These are phyloP conservation scores for Geotrichum histeridarum DNA, from an alignment of 1,139 yeast species.

Conservation along the genomic window DNA sequence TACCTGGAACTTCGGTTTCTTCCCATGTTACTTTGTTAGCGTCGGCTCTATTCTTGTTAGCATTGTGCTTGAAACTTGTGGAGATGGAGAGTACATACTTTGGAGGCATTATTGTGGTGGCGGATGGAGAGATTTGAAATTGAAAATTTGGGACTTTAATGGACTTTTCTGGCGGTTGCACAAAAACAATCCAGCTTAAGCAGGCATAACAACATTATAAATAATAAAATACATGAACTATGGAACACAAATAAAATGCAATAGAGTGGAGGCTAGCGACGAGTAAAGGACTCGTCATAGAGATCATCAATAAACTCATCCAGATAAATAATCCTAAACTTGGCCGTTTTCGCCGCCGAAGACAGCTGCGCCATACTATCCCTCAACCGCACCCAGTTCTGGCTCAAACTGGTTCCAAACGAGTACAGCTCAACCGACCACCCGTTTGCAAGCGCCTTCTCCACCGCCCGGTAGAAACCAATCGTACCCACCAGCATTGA, in stretches of 20 bases:
- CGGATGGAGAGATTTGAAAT: neutral
- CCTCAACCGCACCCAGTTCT: conserved; percentile 21
- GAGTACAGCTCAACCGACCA: conserved; percentile 28
- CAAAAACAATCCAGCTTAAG: neutral
- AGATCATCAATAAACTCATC: conserved; percentile 22
- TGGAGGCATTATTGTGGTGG: conserved; percentile 20
- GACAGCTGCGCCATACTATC: conserved; percentile 5
- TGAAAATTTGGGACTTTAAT: neutral
- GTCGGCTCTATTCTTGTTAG: conserved; percentile 28
- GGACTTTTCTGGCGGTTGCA: too few species aligned
- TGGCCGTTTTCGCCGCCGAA: conserved; percentile 9
- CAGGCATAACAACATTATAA: neutral
- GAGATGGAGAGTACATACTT: conserved; percentile 18
- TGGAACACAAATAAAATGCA: conserved; percentile 2
- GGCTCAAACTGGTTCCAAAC: conserved; percentile 24
- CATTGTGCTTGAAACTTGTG: neutral
- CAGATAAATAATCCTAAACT: conserved; percentile 22
- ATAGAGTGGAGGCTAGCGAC: neutral
- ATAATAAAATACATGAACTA: neutral
- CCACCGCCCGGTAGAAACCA: conserved; percentile 23
- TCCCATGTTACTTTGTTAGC: conserved; percentile 38
- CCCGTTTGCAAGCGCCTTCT: conserved; percentile 22
- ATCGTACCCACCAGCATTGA: conserved; percentile 16
- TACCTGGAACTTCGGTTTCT: conserved; percentile 44
- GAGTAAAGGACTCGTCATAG: conserved; percentile 1